A percentile compares a stretch with the other conserved stretches of the same genome.
These are phyloP conservation scores for Pyrenophora tritici-repentis DNA, from an alignment of 2,329 filamentous ascomycete genomes.

Conservation along the genomic window DNA sequence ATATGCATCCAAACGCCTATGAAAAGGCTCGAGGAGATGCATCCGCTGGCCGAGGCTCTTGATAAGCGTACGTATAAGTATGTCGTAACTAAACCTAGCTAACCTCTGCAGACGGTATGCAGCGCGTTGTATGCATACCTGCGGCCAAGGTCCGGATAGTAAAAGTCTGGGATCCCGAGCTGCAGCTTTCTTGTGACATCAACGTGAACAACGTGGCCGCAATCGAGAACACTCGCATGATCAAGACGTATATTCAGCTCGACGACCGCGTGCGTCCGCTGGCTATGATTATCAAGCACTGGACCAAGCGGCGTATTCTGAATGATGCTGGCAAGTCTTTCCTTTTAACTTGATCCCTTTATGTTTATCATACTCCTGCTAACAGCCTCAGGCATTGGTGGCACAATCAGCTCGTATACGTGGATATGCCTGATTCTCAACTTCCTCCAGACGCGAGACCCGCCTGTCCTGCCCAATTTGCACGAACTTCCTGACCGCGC, in stretches of 20 bases:
- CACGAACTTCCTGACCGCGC: conserved; percentile 73
- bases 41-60: conserved; percentile 84
- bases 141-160: conserved; percentile 97
- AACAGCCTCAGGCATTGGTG: conserved; percentile 69
- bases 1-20: conserved; percentile 94
- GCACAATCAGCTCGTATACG: conserved; percentile 95
- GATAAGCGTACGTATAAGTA: conserved; percentile 70
- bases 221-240: conserved; percentile 96
- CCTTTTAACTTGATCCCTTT: too few species aligned
- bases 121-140: conserved; percentile 92
- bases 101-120: conserved; percentile 78
- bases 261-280: conserved; percentile 88
- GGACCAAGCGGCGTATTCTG: conserved; percentile 88
- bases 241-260: conserved; percentile 92
- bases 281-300: conserved; percentile 97
- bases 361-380: too few species aligned
- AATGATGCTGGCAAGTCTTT: conserved; percentile 93
- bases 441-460: conserved; percentile 85
- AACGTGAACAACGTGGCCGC: conserved; percentile 98
- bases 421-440: conserved; percentile 99
- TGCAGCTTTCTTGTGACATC: conserved; percentile 90
- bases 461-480: conserved; percentile 82
- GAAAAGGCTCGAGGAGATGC: conserved; percentile 86
- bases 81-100: conserved; percentile 25
- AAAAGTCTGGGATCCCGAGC: conserved; percentile 96